Evolutionary conservation across 228 moss, liverwort and hornwort genomes (phyloP).

Genomic region (Sphagnum magellanicum): DNA sequence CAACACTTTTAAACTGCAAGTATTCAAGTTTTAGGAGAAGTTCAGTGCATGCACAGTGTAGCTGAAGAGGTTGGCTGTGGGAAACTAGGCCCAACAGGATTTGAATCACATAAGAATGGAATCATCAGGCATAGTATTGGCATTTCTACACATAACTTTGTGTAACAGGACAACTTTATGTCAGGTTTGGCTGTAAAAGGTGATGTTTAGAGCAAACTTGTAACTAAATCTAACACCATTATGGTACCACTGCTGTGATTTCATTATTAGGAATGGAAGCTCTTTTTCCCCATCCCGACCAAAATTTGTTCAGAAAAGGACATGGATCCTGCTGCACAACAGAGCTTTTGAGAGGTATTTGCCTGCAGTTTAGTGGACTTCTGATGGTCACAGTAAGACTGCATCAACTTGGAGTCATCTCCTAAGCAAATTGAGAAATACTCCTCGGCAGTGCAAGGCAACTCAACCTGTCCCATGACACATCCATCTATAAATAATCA

Average conservation of each 20-base stretch:
- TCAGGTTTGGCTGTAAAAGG: not conserved
- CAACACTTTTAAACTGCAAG: not conserved
- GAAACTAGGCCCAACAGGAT: not conserved
- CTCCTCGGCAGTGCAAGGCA: conserved; percentile 64
- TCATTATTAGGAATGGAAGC: too few relatives aligned
- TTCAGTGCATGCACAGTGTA: too few relatives aligned
- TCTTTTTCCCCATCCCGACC: too few relatives aligned
- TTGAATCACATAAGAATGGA: not conserved
- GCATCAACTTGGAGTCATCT: conserved; percentile 49
- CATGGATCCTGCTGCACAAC: not conserved
- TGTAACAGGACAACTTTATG: not conserved
- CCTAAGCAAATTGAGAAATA: conserved; percentile 46
- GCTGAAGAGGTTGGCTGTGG: not conserved
- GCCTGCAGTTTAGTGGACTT: conserved; percentile 71
- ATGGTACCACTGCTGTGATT: not conserved
- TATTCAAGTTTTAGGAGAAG: not conserved
- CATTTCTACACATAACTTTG: not conserved
- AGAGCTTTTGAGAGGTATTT: not conserved
- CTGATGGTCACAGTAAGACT: conserved; percentile 40
- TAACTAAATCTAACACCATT: not conserved
- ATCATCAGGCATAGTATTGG: not conserved
- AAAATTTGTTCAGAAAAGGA: not conserved
- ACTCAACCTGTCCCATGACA: conserved; percentile 41
- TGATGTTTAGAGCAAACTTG: not conserved
- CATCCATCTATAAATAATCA: not conserved